These are phyloP conservation scores for Mucuna pruriens DNA, from an alignment of 306 rosid genomes.

Conservation along the genomic window DNA sequence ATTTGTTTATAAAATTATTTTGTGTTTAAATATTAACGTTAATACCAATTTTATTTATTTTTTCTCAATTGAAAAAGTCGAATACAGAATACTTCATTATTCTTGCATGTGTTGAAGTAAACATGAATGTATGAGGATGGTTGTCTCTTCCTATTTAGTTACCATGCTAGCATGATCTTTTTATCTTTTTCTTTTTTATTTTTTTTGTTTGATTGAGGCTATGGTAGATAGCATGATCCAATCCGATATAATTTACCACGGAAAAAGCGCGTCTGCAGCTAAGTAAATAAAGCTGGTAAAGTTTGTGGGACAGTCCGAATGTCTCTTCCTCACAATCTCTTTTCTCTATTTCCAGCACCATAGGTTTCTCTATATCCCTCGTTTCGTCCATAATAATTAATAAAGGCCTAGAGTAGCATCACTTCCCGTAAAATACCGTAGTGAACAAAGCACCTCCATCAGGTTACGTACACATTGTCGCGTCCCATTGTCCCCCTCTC, in stretches of 20 bases:
- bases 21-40: neutral
- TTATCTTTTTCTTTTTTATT: too few species aligned
- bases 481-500: constrained; percentile 42
- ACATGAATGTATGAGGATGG: neutral
- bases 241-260: neutral
- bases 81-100: neutral
- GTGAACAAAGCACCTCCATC: constrained; percentile 44
- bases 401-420: constrained; percentile 43
- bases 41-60: neutral
- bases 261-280: constrained; percentile 30
- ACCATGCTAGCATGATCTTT: neutral
- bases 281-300: constrained; percentile 60
- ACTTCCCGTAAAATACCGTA: constrained; percentile 47
- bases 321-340: constrained; percentile 55
- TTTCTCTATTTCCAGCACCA: constrained; percentile 33
- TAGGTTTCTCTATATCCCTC: constrained; percentile 32
- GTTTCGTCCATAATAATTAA: constrained; percentile 31
- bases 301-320: constrained; percentile 97
- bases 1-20: too few species aligned
- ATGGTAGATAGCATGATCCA: too few species aligned
- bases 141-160: neutral
- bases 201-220: too few species aligned
- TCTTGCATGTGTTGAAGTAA: neutral
- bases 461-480: constrained; percentile 48
- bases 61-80: neutral